Percentiles rank a stretch among this genome's conserved stretches.
Conservation (phyloP, 2,329 filamentous ascomycete genomes). For the Hypoxylon sp. region DNA sequence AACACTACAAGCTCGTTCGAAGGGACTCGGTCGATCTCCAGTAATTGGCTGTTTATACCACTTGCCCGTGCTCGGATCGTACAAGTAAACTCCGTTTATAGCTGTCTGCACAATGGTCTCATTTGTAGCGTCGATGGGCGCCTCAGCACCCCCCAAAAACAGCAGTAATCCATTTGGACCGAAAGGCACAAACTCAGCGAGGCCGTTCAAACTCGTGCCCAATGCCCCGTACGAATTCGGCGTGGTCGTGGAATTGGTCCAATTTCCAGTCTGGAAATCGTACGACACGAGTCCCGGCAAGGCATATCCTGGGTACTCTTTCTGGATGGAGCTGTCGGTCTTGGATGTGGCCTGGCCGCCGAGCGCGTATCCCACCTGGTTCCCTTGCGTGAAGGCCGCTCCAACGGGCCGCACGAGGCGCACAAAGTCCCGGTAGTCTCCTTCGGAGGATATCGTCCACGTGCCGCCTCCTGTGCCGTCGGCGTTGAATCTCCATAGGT, state of each 20-base stretch:
- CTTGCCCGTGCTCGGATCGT: constrained; percentile 46
- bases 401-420: constrained; percentile 47
- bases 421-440: constrained; percentile 47
- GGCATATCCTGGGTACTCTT: constrained; percentile 39
- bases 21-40: constrained; percentile 41
- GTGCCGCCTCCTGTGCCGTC: constrained; percentile 47
- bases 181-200: constrained; percentile 47
- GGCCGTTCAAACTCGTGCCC: constrained; percentile 44
- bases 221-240: constrained; percentile 31
- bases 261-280: constrained; percentile 44
- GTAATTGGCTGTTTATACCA: constrained; percentile 50
- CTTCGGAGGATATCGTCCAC: constrained; percentile 44
- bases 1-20: constrained; percentile 48
- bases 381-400: constrained; percentile 41
- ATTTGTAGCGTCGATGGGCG: constrained; percentile 36
- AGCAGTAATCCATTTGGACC: constrained; percentile 47
- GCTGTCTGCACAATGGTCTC: constrained; percentile 33
- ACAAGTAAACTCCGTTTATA: constrained; percentile 46
- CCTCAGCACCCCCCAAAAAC: constrained; percentile 46
- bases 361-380: constrained; percentile 45
- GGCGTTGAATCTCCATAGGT: constrained; percentile 47
- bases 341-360: constrained; percentile 42
- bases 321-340: constrained; percentile 40
- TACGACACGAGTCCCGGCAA: constrained; percentile 46
- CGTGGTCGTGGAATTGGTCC: constrained; percentile 47